A percentile compares a stretch with the other conserved stretches of the same genome.
Conservation (phyloP, 441 rosid species). For the Lepidium campestre region DNA sequence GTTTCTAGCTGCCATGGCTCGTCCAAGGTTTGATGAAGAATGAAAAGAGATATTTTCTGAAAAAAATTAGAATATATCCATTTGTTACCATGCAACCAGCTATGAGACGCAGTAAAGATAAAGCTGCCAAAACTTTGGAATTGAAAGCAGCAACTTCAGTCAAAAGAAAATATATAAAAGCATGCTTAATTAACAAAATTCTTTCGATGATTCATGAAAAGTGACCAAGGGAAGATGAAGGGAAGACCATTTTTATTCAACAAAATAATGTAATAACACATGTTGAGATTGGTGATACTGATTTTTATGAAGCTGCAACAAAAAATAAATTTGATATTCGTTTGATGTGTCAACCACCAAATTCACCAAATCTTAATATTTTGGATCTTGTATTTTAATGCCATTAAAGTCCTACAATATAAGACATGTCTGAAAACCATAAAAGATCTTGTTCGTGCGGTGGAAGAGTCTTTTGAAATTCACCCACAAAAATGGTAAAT, state of each 20-base stretch:
- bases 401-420: background rate
- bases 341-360: background rate
- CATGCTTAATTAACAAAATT: background rate
- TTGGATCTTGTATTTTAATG: background rate
- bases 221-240: background rate
- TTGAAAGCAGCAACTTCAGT: background rate
- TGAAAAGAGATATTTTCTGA: background rate
- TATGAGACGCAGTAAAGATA: background rate
- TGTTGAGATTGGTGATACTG: background rate
- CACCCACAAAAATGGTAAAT: background rate
- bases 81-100: background rate
- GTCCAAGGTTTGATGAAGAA: background rate
- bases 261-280: background rate
- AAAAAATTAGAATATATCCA: background rate
- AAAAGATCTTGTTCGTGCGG: background rate
- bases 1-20: background rate
- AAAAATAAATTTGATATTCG: background rate
- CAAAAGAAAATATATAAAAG: background rate
- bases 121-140: background rate
- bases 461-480: background rate
- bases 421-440: background rate
- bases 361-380: too few relatives aligned
- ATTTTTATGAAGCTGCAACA: background rate
- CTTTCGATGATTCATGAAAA: background rate
- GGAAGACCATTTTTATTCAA: background rate